These are phyloP conservation scores for Hibiscus syriacus DNA, from an alignment of 345 rosid species.

Conservation along the genomic window DNA sequence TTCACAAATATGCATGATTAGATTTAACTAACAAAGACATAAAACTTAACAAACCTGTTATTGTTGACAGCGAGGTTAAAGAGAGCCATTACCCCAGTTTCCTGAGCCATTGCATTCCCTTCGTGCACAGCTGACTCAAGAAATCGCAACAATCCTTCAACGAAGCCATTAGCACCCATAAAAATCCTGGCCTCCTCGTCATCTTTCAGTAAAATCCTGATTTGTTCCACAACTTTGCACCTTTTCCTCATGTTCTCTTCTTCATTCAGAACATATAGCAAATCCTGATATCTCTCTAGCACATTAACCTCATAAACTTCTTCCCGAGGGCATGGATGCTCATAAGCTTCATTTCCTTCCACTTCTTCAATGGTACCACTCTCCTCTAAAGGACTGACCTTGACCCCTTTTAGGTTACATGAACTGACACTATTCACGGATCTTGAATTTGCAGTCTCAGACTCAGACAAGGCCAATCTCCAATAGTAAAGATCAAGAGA, in stretches of 20 bases:
- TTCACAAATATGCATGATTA: background rate
- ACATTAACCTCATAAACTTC: constrained; percentile 38
- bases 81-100: constrained; percentile 87
- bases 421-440: constrained; percentile 43
- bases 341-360: constrained; percentile 30
- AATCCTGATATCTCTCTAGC: constrained; percentile 40
- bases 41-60: constrained; percentile 58
- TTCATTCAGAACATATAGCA: constrained; percentile 49
- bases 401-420: constrained; percentile 42
- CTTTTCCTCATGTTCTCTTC: constrained; percentile 40
- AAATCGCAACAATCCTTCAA: constrained; percentile 62
- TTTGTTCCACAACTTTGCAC: constrained; percentile 58
- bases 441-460: constrained; percentile 58
- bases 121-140: constrained; percentile 51
- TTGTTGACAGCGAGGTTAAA: constrained; percentile 95
- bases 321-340: constrained; percentile 11
- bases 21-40: background rate
- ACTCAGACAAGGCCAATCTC: constrained; percentile 71
- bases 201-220: constrained; percentile 72
- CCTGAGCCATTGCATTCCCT: constrained; percentile 47
- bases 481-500: constrained; percentile 86
- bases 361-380: constrained; percentile 42
- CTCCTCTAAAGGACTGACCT: constrained; percentile 71
- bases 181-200: constrained; percentile 89
- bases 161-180: constrained; percentile 88